Base-by-base conservation (phyloP, 2,329 filamentous ascomycete genomes). In the Colletotrichum sp. region DNA sequence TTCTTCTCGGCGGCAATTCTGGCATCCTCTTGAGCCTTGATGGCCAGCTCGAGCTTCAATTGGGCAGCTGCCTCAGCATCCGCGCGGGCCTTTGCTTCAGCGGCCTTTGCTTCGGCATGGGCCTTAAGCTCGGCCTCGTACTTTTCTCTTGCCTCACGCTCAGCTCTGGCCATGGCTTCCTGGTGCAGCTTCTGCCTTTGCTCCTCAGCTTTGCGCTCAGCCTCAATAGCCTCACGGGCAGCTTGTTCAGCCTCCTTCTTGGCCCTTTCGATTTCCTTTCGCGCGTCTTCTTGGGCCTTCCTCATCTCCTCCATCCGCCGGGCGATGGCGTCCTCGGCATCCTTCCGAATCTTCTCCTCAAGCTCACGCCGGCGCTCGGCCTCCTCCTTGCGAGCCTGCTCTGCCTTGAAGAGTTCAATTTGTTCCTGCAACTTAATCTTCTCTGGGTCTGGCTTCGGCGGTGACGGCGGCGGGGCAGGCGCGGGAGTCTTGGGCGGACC, bases 361-460 rank as follows among this genome's bases (percentile, higher is more conserved):
- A 87, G 77, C 66, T 88, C 86, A 6, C 83, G 83, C 71, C 87
- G 84, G 79, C 83, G 86, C 39, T 87, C 86, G 12, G 85, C 86
- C 13, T 87, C 87, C 68, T 88, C 88, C 75, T 84, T 85, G 77
- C 83, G 85, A 34, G 86, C 87, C 72, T 88, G 84, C 34, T 86
- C 86, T 6, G 83, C 84, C 76, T 90, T 87, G 58, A 90, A 86
- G 12, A 85, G 84, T 15, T 88, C 87, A 18, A 94, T 83, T 78
- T 93, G 89, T 77, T 91, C 88, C 76, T 93, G 89, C 72, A 93
- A 88, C n/a, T 87, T 86, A 77, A 93, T 86, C 79, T 91, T 91
- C 71, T 93, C 90, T 3, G 89, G 87, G 69, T 93, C 90, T 16
- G 84, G 84, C 73, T 86, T 85, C 79, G 86, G 84, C 8, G 85